A percentile compares a stretch with the other conserved stretches of the same genome.
phyloP scores from a whole-genome alignment of 2,329 filamentous ascomycete species.

The Exophiala spinifera region DNA sequence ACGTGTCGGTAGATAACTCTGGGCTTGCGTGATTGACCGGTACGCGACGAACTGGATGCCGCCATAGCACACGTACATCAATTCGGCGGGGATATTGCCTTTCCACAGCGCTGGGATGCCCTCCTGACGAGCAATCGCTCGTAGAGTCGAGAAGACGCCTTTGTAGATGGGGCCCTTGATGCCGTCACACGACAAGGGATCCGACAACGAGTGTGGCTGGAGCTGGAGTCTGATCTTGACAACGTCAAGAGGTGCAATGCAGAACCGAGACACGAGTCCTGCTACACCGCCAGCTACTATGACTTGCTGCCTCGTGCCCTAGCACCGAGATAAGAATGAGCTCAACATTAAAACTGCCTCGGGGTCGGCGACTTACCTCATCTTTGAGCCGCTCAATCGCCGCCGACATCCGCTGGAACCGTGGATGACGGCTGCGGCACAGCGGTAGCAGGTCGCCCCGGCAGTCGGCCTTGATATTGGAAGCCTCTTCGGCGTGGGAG shows the following conservation, averaged over 20 bases:
- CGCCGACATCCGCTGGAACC: constrained; percentile 57
- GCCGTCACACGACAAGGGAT: constrained; percentile 60
- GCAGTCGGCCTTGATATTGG: background rate
- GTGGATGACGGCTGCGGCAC: background rate
- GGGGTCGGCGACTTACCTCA: constrained; percentile 52
- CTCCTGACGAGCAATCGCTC: constrained; percentile 73
- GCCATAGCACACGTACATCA: constrained; percentile 89
- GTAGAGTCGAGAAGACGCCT: constrained; percentile 72
- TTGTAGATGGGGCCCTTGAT: constrained; percentile 52
- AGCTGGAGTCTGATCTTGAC: constrained; percentile 97
- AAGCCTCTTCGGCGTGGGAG: background rate
- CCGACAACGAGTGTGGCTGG: constrained; percentile 78
- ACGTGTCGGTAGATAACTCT: constrained; percentile 53
- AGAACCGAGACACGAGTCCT: constrained; percentile 87
- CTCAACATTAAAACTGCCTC: background rate
- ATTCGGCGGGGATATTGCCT: constrained; percentile 91
- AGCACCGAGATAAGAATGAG: constrained; percentile 2
- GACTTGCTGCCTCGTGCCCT: constrained; percentile 66
- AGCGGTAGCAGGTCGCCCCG: background rate
- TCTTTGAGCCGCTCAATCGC: constrained; percentile 63
- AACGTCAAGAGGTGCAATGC: constrained; percentile 92
- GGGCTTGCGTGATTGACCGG: constrained; percentile 66
- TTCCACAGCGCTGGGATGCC: constrained; percentile 91
- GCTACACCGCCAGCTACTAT: constrained; percentile 66
- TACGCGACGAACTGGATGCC: constrained; percentile 88